A percentile compares a stretch with the other conserved stretches of the same genome.
These are phyloP conservation scores for Eucalyptus albens DNA, from an alignment of 345 rosid genomes.

Conservation along the genomic window DNA sequence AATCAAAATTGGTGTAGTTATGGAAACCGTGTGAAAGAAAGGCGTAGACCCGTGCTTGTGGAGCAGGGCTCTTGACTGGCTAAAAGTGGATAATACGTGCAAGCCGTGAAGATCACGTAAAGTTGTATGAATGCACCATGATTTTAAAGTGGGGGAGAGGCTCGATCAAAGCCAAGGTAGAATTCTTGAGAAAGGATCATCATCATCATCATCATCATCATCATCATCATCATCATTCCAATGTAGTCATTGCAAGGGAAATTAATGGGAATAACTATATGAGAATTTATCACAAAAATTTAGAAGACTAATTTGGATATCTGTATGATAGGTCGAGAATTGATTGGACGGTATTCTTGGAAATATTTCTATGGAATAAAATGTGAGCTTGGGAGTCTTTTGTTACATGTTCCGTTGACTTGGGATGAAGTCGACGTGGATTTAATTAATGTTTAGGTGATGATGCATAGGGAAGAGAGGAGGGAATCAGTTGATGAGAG, in stretches of 20 bases:
- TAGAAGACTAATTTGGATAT: too few relatives aligned
- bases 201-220: too few relatives aligned
- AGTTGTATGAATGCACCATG: not conserved
- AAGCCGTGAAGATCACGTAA: not conserved
- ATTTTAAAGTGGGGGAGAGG: not conserved
- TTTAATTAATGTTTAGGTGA: not conserved
- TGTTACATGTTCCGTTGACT: not conserved
- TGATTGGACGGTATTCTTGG: too few relatives aligned
- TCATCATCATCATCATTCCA: too few relatives aligned
- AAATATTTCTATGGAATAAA: not conserved
- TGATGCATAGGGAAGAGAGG: not conserved
- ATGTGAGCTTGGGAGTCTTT: not conserved
- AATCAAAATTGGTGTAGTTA: too few relatives aligned
- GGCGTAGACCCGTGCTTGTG: not conserved
- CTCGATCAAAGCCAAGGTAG: not conserved
- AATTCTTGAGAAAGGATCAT: too few relatives aligned
- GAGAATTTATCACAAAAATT: not conserved
- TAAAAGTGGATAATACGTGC: not conserved
- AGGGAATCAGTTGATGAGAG: not conserved
- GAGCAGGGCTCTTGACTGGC: not conserved
- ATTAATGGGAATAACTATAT: accelerated
- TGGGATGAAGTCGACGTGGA: not conserved
- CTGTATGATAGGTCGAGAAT: too few relatives aligned
- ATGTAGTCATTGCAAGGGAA: accelerated
- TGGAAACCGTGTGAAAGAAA: not conserved